Evolutionary conservation across 2,329 filamentous ascomycete species (phyloP), one percentile per base, ranked within the genome.

Genomic region (Alternaria angustiovoidea): DNA sequence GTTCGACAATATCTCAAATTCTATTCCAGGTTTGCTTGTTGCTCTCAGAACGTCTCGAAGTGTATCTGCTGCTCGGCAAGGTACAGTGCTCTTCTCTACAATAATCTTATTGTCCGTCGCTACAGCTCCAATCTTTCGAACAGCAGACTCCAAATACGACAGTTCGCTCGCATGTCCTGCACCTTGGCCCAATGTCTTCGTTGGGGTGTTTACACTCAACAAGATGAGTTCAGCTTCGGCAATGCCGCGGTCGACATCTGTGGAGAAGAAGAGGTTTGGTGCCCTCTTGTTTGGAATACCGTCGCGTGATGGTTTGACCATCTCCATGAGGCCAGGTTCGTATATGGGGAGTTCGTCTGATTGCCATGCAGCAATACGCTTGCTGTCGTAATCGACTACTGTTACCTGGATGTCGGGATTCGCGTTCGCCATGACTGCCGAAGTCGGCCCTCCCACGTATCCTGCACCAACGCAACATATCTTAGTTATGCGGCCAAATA

Each of bases 151-250:
- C 26, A 94, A 86, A 11, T 88, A 87, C 1, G 87, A 87, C 81
- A 94, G 87, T 68, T 94, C 90, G 16, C 90, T 90, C 0, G 91
- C 91, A 65, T 84, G 85, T 11, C 90, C 91, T 5, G 88, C 88
- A 48, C 91, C 91, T 22, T 87, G 80, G 55, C 91, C 91, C 48
- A 85, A 86, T 36, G 82, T 85, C 80, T 93, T 94, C 43, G 91
- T 93, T 2, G 91, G 91, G 0, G 91, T 94, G 76, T 93, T 92
- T 68, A 94, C 91, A 14, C 89, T 87, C 56, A 94, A 86, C 60
- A 94, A 86, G 57, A 94, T 86, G 44, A 94, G 79, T 72, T 94
- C 90, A 12, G 91, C 91, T 63, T 88, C 86, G 24, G 82, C 76
- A 61, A 94, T 90, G 61, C 82, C 83, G 63, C 79, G 81, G 20